Evolutionary conservation across 345 rosid species (phyloP).

Genomic region (Leavenworthia alabamica): DNA sequence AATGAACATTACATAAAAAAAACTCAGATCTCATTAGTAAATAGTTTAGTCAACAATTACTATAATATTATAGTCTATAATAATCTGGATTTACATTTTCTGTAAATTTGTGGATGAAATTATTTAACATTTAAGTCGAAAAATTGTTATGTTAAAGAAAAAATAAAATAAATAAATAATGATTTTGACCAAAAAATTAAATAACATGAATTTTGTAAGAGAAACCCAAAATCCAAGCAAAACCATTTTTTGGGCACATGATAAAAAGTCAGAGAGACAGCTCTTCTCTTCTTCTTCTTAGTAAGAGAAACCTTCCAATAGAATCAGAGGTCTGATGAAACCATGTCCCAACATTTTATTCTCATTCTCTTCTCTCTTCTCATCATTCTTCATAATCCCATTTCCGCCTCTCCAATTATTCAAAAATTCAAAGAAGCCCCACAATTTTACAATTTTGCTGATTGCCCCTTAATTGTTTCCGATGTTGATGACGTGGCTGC

Average conservation of each 20-base stretch:
- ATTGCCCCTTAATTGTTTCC: constrained; percentile 45
- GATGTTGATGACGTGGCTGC: constrained; percentile 13
- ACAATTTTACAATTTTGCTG: constrained; percentile 73
- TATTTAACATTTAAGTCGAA: not conserved
- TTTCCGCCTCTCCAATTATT: constrained; percentile 19
- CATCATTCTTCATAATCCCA: constrained; percentile 9
- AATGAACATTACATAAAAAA: not conserved
- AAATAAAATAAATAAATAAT: not conserved
- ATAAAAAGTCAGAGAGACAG: constrained; percentile 23
- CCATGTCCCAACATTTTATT: constrained; percentile 26
- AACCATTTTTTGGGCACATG: constrained; percentile 14
- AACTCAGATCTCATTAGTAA: no score
- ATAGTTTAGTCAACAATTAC: not conserved
- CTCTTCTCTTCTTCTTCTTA: constrained; percentile 6
- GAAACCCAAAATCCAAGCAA: constrained; percentile 32
- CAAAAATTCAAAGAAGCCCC: constrained; percentile 88
- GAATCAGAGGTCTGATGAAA: not conserved
- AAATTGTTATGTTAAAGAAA: not conserved
- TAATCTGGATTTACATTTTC: constrained; percentile 19
- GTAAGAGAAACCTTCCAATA: constrained; percentile 11
- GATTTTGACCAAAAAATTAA: no score
- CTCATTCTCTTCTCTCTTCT: constrained; percentile 6
- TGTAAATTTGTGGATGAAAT: constrained; percentile 18
- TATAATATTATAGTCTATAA: constrained; percentile 10
- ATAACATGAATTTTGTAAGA: no score